Evolutionary conservation across 345 rosid species (phyloP), one percentile per base, ranked within the genome.

Genomic region (Nasturtium officinale): DNA sequence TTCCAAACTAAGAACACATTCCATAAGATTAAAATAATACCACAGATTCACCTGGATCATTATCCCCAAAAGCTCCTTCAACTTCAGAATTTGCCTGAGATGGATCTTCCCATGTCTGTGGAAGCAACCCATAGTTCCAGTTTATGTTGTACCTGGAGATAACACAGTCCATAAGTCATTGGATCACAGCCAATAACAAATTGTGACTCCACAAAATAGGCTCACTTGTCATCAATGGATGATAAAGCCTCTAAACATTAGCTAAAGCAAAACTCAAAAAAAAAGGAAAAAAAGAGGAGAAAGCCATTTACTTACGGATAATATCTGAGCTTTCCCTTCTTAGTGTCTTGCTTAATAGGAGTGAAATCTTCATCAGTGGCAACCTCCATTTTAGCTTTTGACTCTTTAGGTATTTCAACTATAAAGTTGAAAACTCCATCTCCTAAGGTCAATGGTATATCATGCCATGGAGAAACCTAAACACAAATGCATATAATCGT

Each of bases 91-190:
- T 90, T 17, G 96, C 87, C 2, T 80, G 57, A 66, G 96, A 75
- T 54, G 99, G 99, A 79, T 95, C 99, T 82, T 95, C 99, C 99
- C 99, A 95, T 77, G 99, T 95, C 77, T 95, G 97, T 28, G 96
- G 97, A 83, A 91, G 96, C 83, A 95, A 73, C 54, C 99, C 99
- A 78, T 95, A 91, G 80, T 95, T 95, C 99, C 97, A 91, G 75
- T 91, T 83, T 79, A 95, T 95, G 72, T 88, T 95, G 79, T 91
- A 91, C 68, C 97, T 91, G 79, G 48, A 61, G 6, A 33, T 33
- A 60, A 6, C 9, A 7, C 32, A 68, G 63, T 43, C 48, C 48
- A 28, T 48, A 33, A 37, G 18, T 7, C 8, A 60, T 1, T 47
- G 67, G 33, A 23, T 23, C 42, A 61, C 40, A 20, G 25, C 46